Evolutionary conservation across 1,284 basidiomycete genomes (phyloP), one percentile per base, ranked within the genome.

Genomic region (Ustilago sp.): DNA sequence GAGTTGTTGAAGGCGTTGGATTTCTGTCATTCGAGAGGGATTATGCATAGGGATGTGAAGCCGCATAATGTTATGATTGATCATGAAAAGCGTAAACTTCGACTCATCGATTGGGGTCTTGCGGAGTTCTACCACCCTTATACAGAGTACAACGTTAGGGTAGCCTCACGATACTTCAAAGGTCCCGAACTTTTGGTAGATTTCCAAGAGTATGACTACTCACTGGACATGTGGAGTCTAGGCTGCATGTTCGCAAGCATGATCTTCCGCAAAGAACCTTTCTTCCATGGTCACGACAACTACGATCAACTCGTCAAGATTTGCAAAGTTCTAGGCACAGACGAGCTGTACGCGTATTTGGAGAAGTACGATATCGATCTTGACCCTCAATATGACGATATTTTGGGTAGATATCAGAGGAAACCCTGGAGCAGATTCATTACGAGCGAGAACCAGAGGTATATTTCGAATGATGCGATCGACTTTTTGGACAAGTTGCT

Each of bases 11-110:
- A 99, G 90, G 96, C 97, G 17, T 89, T 99, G 85, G 96, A 99
- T 87, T 99, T 93, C 86, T 98, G 95, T 84, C 97, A 98, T 87
- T 98, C 96, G 38, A 93, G 95, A 80, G 96, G 96, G 13, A 98
- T 98, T 87, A 99, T 98, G 95, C 97, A 99, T 63, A 91, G 97
- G 75, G 97, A 99, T 86, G 96, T 99, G 76, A 99, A 99, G 87
- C 96, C 97, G 5, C 95, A 98, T 88, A 99, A 99, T 86, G 95
- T 99, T 67, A 98, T 99, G 95, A 98, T 99, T 87, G 97, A 99
- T 87, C 95, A 98, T 85, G 94, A 98, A 84, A 92, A 93, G 87
- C 92, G 94, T 85, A 95, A 95, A 89, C 89, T 98, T 63, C 93
- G 96, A 41, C 89, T 99, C 64, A 99, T 99, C 86, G 96, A 99